Evolutionary conservation across 2,329 filamentous ascomycete genomes (phyloP), one percentile per base, ranked within the genome.

Genomic region (Magnaporthiopsis incrustans): DNA sequence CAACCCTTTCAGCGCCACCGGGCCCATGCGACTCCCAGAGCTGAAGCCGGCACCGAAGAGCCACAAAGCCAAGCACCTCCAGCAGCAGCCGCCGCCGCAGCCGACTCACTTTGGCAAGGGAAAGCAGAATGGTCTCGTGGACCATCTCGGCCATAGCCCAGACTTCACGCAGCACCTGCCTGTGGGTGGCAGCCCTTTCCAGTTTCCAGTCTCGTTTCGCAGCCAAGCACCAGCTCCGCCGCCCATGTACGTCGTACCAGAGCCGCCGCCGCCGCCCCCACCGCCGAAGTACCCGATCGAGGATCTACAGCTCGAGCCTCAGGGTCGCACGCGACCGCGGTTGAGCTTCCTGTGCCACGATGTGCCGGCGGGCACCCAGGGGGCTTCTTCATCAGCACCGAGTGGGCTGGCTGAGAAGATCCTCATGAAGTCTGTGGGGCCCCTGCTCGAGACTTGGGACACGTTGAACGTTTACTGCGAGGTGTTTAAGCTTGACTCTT

Each of bases 401-500:
- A 11, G 10, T 11, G 44, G 22, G 44, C 77, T 79, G 68, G 78
- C 81, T 63, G 80, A 83, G 58, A 85, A 87, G 56, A 86, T 98
- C 63, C 78, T 88, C 26, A 95, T 94, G 86, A 87, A 89, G 70
- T 94, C 92, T 4, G 85, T 97, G n/a, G 92, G 93, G 0, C 83
- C 87, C 2, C 79, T 98, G 22, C 78, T 99, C 30, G 94, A 97
- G 76, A 91, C 91, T 0, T 99, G 95, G 95, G 92, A 97, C 70
- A 97, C 93, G 0, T 82, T 99, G 44, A 99, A 97, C 71, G 94
- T 99, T n/a, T 97, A 97, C 73, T 96, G 92, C 72, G 92, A 97
- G 71, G 89, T 97, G 25, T 96, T 96, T 72, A 86, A 91, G 71
- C 82, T 99, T 32, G 95, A 99, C 75, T 98, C 94, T 0, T 99